Evolutionary conservation across 805 yeast species (phyloP).

Genomic region (Kuraishia piskuri): DNA sequence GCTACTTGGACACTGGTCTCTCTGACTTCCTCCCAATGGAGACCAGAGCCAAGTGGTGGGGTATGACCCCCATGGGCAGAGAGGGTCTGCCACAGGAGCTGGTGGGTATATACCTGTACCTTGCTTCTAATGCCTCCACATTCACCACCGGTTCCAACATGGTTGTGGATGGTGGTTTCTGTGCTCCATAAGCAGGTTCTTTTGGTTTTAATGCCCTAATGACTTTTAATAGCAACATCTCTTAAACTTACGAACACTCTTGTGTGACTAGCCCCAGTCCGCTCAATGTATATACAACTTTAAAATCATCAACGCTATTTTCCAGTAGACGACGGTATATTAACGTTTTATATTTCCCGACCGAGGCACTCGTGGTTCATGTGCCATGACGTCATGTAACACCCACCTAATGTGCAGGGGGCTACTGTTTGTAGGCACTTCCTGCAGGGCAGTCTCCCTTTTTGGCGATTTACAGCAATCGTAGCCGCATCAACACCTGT

Average conservation of each 20-base stretch:
- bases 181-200: conserved; percentile 1
- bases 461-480: neutral
- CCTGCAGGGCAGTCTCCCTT: neutral
- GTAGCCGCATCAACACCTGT: neutral
- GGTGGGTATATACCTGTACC: conserved; percentile 43
- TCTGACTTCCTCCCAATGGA: conserved; percentile 18
- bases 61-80: conserved; percentile 34
- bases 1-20: conserved; percentile 41
- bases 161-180: conserved; percentile 42
- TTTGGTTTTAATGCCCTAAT: neutral
- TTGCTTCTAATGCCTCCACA: conserved; percentile 43
- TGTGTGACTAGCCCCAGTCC: neutral
- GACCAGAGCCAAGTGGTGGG: conserved; percentile 21
- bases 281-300: neutral
- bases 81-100: conserved; percentile 40
- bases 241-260: too few species aligned
- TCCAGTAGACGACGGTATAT: neutral
- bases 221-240: too few species aligned
- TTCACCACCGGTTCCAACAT: conserved; percentile 42
- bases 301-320: neutral
- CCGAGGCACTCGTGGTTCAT: neutral
- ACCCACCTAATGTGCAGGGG: neutral
- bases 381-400: neutral
- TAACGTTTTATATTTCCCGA: neutral
- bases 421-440: neutral